Base-by-base conservation (phyloP, 129 eudicot genomes). In the Flaveria ramosissima region DNA sequence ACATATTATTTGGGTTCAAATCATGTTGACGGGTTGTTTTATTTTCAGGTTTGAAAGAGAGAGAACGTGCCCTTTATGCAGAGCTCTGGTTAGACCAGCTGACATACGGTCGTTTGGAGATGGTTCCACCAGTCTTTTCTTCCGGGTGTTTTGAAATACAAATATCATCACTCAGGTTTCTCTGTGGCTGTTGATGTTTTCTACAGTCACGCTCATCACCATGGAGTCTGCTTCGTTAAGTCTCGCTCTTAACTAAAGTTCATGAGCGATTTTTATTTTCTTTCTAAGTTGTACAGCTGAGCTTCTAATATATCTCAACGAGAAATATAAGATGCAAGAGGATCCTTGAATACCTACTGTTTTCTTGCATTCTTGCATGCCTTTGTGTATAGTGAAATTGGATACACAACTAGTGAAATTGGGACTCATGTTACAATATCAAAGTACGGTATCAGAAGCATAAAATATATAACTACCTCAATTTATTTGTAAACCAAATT, bases 31-130 rank as follows among this genome's bases (percentile, higher is more conserved):
- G 3, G 41, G 7, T 26, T 23, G 68, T 77, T 68, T 43, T 61
- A 6, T 72, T 73, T 83, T n/a, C 83, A 88, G 93, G 93, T 88
- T 88, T 80, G 93, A 88, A 69, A 82, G 93, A 79, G 93, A 88
- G 73, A 79, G 93, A 72, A 88, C 93, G 15, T 88, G 93, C 82
- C 93, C 93, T 56, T 69, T 88, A 67, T 88, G 93, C 85, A 84
- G 93, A 80, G 90, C 90, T 30, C 52, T 88, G 77, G 93, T 88
- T 51, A 79, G 93, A 74, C 88, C 90, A 42, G 90, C 93, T 36
- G 93, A 86, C 80, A 79, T 88, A 50, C 74, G 82, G 27, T 88
- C 93, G 11, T 88, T 83, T 60, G 93, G 90, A 17, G 90, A 88
- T 76, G 93, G 93, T 19, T 88, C 93, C 45, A 85, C 93, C 1